A percentile compares a stretch with the other conserved stretches of the same genome.
These are phyloP conservation scores for Solanum virginianum DNA, from an alignment of 257 asterid genomes.

Conservation along the genomic window DNA sequence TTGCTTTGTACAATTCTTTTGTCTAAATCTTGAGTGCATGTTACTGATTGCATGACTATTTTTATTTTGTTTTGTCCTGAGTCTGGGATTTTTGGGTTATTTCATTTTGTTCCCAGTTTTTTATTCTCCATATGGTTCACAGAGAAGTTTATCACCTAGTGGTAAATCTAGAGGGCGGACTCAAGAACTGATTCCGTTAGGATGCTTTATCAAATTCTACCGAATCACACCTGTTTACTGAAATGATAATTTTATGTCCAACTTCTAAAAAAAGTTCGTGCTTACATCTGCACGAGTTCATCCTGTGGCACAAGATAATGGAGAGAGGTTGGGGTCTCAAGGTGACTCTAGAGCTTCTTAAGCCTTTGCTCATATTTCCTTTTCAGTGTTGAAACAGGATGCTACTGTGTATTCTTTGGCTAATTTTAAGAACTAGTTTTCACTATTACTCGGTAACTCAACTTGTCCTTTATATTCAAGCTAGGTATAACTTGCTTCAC, in stretches of 20 bases:
- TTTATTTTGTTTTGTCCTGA: neutral
- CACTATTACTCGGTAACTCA: neutral
- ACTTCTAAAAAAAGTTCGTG: neutral
- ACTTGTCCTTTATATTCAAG: neutral
- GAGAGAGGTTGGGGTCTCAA: neutral
- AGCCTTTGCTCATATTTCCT: neutral
- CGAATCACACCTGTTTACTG: neutral
- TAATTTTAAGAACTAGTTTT: neutral
- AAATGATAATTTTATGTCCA: neutral
- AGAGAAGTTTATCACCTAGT: neutral
- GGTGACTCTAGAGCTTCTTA: neutral
- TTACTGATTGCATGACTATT: neutral
- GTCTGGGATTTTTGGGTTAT: neutral
- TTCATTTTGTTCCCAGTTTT: neutral
- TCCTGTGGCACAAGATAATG: neutral
- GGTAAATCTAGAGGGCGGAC: neutral
- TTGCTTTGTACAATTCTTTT: neutral
- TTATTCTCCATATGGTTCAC: neutral
- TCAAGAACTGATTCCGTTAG: neutral
- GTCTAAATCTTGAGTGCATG: neutral
- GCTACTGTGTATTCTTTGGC: neutral
- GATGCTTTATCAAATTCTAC: neutral
- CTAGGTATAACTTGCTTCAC: neutral
- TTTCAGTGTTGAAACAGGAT: neutral
- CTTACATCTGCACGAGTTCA: neutral